Base-by-base conservation (phyloP, 2,329 filamentous ascomycete genomes). In the Sarocladiaceae sp. region DNA sequence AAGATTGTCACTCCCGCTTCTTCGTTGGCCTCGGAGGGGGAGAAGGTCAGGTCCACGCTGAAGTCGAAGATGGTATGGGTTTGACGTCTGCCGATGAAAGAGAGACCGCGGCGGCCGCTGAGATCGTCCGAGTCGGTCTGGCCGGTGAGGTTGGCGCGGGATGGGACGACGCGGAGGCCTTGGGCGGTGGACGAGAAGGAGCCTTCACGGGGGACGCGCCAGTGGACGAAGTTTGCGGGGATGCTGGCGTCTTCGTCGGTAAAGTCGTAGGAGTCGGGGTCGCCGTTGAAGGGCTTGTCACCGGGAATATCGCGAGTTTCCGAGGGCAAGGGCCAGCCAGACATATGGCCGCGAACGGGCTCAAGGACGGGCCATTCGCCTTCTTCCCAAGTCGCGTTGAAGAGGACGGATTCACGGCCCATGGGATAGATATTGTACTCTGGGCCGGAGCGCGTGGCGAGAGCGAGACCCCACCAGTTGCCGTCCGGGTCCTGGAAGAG, bases 1-100 rank as follows among this genome's bases (percentile, higher is more conserved):
- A 78, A 78, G 0, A 68, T 60, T 0, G 68, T 70, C 5, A 79
- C 59, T 1, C 75, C 76, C 2, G 73, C 70, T 55, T 80, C 75
- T 47, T 74, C 66, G 2, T 67, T 66, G 1, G 55, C 32, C 0
- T 48, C 48, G 0, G 55, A 53, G 0, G 73, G 67, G 0, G 52
- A 43, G 51, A 70, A 78, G 18, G 63, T 57, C 0, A 78, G 45
- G 46, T 72, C 62, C 6, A 73, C 64, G 41, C 59, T 63, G 54
- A 66, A 79, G 0, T 63, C 68, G 55, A 79, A 79, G 1, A 76
- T 60, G 0, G 74, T 73, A 49, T 79, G 68, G 9, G 71, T 72
- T 52, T 81, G 77, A 1, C 76, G 65, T 2, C 73, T 64, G 1
- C 70, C 70, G 26, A 81, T 62, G 43, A 80, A 76, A 0, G 73